Percentiles rank a stretch among this genome's conserved stretches.
Conservation (phyloP, 192 early-diverging fungal genomes). For the Coemansia asiatica region DNA sequence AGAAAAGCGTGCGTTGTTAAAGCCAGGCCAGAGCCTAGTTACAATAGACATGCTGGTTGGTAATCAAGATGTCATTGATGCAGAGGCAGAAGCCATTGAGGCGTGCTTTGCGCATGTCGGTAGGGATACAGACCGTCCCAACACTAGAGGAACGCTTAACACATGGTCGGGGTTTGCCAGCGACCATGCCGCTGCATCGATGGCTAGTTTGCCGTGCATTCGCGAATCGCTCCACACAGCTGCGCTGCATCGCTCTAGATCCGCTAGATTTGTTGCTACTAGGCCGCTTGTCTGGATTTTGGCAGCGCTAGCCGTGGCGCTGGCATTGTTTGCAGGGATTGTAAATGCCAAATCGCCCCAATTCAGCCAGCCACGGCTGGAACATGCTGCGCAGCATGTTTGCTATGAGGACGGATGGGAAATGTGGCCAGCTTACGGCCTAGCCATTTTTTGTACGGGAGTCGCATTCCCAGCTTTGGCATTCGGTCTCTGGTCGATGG, state of each 20-base stretch:
- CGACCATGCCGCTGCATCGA: background rate
- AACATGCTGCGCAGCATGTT: background rate
- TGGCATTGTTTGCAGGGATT: conserved; percentile 15
- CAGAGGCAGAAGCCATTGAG: background rate
- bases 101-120: background rate
- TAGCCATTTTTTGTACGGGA: conserved; percentile 15
- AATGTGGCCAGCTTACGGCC: conserved; percentile 36
- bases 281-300: conserved; percentile 12
- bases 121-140: background rate
- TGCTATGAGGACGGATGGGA: conserved; percentile 34
- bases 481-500: conserved; percentile 19
- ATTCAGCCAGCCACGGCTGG: background rate
- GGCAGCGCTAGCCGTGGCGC: conserved; percentile 3
- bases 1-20: background rate
- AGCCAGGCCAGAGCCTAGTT: background rate
- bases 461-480: conserved; percentile 25
- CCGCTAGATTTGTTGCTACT: conserved; percentile 9
- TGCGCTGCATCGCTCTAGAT: conserved; percentile 8
- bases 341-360: conserved; percentile 8
- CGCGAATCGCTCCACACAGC: background rate
- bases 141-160: conserved; percentile 17
- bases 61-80: background rate
- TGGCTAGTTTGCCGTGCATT: background rate
- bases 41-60: conserved; percentile 11
- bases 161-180: conserved; percentile 29